Conservation (phyloP, 768 basidiomycete species). For the Amanita jacksonii region DNA sequence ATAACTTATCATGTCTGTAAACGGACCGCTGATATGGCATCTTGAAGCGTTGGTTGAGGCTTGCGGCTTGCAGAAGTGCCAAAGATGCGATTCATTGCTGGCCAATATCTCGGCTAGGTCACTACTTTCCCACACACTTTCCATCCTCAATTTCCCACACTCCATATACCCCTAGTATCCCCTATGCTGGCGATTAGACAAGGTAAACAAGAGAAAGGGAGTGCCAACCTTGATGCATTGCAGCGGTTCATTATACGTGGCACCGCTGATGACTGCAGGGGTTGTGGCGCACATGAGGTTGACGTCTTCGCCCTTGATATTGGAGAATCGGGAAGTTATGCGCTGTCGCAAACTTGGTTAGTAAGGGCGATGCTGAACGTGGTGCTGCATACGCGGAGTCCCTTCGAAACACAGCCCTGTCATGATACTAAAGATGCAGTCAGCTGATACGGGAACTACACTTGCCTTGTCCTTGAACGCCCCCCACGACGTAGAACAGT, state of each 20-base stretch:
- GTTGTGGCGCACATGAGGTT: slow-evolving; percentile 20
- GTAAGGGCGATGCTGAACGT: neutral
- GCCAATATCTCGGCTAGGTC: neutral
- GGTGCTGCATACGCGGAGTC: slow-evolving; percentile 15
- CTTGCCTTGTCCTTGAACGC: slow-evolving; percentile 20
- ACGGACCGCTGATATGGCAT: slow-evolving; percentile 85
- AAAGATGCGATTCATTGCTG: slow-evolving; percentile 77
- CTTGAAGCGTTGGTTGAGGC: slow-evolving; percentile 77
- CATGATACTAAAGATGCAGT: neutral
- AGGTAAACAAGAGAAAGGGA: neutral
- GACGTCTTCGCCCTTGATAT: slow-evolving; percentile 19
- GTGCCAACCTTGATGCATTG: slow-evolving; percentile 20
- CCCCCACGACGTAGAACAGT: slow-evolving; percentile 23
- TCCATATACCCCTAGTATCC: slow-evolving; percentile 23
- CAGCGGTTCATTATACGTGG: slow-evolving; percentile 16
- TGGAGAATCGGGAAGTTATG: slow-evolving; percentile 20
- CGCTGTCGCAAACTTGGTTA: slow-evolving; percentile 16
- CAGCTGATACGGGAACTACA: neutral
- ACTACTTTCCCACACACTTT: slow-evolving; percentile 14
- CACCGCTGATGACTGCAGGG: slow-evolving; percentile 19
- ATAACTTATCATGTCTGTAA: neutral
- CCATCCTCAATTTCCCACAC: slow-evolving; percentile 24
- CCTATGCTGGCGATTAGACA: slow-evolving; percentile 14
- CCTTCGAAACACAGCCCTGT: slow-evolving; percentile 21
- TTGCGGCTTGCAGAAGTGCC: slow-evolving; percentile 67